Base-by-base conservation (phyloP, 352 stramenopile species). In the Globisporangium ultimum region DNA sequence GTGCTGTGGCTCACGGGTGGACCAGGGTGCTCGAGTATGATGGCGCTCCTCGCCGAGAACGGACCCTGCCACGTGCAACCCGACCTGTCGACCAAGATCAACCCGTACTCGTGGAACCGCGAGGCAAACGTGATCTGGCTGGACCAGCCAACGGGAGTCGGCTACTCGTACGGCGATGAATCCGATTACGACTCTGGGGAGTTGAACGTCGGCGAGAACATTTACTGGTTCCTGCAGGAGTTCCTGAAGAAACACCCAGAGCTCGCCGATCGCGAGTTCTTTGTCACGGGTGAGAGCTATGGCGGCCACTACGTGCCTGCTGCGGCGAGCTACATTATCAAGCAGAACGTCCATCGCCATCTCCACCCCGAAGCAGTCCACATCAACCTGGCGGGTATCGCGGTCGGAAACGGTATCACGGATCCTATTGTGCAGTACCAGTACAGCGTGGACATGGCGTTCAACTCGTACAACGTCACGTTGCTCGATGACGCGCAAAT, bases 351-450 rank as follows among this genome's bases (percentile, higher is more conserved):
- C 21, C 18, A 60, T 12, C 48, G 49, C 41, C 11, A n/a, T 20
- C 15, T 38, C 2, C 4, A 49, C 46, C 20, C 66, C 57, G 36
- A 60, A 20, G 47, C 54, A 11, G 28, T 53, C 14, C 53, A 48
- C 22, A 67, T 88, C 32, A 80, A 83, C 40, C 60, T 89, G 10
- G 32, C 74, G 28, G 79, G 79, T 9, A 73, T 89, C 48, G 71
- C 73, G 14, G 78, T 89, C 34, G 79, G 79, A 28, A 89, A 89
- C 38, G 54, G 54, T 98, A 97, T 88, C 41, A 91, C 80, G 1
- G 68, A 92, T 58, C 74, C 84, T 17, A 63, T 76, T 2, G 66
- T 84, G 48, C 84, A 93, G 67, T 88, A 87, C 58, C 58, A 77
- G 47, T 66, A 91, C 70, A 84, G 67, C 42, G 70, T 74, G 4